Base-by-base conservation (phyloP, 352 stramenopile genomes). In the Aphanomyces cochlioides region DNA sequence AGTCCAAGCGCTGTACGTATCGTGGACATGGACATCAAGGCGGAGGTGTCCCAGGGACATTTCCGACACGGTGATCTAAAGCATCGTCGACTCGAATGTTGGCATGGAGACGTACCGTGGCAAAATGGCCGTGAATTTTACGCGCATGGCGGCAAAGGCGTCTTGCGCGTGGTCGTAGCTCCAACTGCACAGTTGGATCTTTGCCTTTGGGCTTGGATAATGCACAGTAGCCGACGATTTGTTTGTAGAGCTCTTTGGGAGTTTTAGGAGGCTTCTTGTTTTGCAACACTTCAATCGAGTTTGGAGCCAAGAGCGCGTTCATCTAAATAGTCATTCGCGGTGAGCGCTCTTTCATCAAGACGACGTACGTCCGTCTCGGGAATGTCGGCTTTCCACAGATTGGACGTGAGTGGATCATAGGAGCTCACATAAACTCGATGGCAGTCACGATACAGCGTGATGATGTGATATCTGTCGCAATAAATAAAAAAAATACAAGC, bases 401-500 rank as follows among this genome's bases (percentile, higher is more conserved):
- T 79, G 47, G 78, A 80, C 5, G 76, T 79, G 1, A 64, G 67
- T 0, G 87, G 85, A 6, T 89, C 82, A 73, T 94, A 94, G 4
- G 75, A 83, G 28, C 69, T 88, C 40, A 89, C 83, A 56, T 80
- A 94, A 34, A 92, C 73, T 40, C 80, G 79, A 57, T 80, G 72
- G 56, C 82, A 92, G 68, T 94, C 85, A 50, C 90, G 87, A 38
- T 79, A 90, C 21, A 94, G 74, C 8, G 66, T 86, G n/a, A 93
- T 57, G 10, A 94, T 67, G 36, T 81, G 89, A n/a, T 60, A 61
- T 15, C 64, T 70, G 47, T 7, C 19, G 12, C 36, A 7, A 5
- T 1, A 12, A 28, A 13, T 61, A 3, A 40, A 38, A 47, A 28
- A 47, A 1, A 47, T 17, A 8, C 47, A 47, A 7, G 0, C 15